Base-by-base conservation (phyloP, 2,329 filamentous ascomycete genomes). In the Monilinia fructigena region DNA sequence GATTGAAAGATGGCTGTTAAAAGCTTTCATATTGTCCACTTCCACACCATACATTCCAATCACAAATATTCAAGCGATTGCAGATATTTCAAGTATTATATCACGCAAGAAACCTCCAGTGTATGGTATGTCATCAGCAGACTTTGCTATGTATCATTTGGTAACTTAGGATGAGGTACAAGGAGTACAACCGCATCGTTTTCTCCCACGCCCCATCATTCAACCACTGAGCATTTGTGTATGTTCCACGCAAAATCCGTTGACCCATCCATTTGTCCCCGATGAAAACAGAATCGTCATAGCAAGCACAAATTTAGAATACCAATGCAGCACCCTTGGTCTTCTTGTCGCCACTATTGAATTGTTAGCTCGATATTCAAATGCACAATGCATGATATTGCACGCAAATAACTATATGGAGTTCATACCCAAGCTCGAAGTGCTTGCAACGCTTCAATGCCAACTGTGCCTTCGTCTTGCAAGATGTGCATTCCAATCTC, bases 361-460 rank as follows among this genome's bases (percentile, higher is more conserved):
- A 68, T 12, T 42, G 47, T 65, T 45, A 65, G 63, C 55, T 60
- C 20, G 12, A 14, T 12, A 12, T 35, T 20, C 20, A 12, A 35
- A 26, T 38, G 12, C 31, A 12, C n/a, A 52, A 12, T 4, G 12
- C 11, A 16, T 10, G n/a, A 31, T 53, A 12, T 35, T 65, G 45
- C n/a, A 26, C 45, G 20, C 3, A 52, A 23, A 7, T 31, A 14
- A 50, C 14, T 47, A 50, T 26, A 12, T 18, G 23, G 12, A 70
- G 50, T 72, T 88, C 92, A 73, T 93, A 96, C 92, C 93, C 95
- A 79, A 99, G 86, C 87, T 99, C 95, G 85, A 99, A 99, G 89
- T 99, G 95, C 91, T 99, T 99, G 93, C 95, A 99, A 81, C 95
- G 92, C 91, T 99, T 99, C 83, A 99, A 86, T 76, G 95, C 88